Evolutionary conservation across 2,329 filamentous ascomycete species (phyloP).

Genomic region (Cladosporium sp.): DNA sequence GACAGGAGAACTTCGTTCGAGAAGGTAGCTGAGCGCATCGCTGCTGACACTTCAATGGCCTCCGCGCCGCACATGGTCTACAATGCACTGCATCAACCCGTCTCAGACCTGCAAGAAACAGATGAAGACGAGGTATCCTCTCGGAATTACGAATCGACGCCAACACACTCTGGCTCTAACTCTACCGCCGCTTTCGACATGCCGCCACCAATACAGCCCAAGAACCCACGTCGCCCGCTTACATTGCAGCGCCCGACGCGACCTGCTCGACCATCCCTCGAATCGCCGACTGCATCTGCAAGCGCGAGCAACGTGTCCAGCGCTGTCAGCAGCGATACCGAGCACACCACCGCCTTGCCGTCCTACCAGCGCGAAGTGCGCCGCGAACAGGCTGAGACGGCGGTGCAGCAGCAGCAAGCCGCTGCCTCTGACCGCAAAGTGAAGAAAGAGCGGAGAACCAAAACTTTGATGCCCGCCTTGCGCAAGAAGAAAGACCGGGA

Average conservation of each 20-base stretch:
- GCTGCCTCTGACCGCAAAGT: slow-evolving; percentile 36
- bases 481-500: slow-evolving; percentile 36
- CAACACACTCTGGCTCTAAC: slow-evolving; percentile 17
- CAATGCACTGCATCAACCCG: background rate
- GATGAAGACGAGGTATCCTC: slow-evolving; percentile 22
- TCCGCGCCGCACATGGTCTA: slow-evolving; percentile 25
- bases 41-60: slow-evolving; percentile 32
- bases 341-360: slow-evolving; percentile 37
- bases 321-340: slow-evolving; percentile 37
- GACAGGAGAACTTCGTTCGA: slow-evolving; percentile 26
- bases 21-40: slow-evolving; percentile 29
- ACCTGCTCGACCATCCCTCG: slow-evolving; percentile 11
- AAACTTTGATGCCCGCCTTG: slow-evolving; percentile 42
- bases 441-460: slow-evolving; percentile 40
- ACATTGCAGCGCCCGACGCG: slow-evolving; percentile 26
- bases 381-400: slow-evolving; percentile 34
- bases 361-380: slow-evolving; percentile 37
- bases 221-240: slow-evolving; percentile 24
- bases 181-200: slow-evolving; percentile 15
- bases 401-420: slow-evolving; percentile 34
- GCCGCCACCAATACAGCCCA: slow-evolving; percentile 16
- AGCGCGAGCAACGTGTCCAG: slow-evolving; percentile 35
- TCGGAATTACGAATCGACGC: slow-evolving; percentile 21
- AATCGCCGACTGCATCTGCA: slow-evolving; percentile 23
- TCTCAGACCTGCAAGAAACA: slow-evolving; percentile 25